Percentiles rank a stretch among this genome's conserved stretches.
Conservation (phyloP, 345 rosid genomes). For the Conringia planisiliqua region DNA sequence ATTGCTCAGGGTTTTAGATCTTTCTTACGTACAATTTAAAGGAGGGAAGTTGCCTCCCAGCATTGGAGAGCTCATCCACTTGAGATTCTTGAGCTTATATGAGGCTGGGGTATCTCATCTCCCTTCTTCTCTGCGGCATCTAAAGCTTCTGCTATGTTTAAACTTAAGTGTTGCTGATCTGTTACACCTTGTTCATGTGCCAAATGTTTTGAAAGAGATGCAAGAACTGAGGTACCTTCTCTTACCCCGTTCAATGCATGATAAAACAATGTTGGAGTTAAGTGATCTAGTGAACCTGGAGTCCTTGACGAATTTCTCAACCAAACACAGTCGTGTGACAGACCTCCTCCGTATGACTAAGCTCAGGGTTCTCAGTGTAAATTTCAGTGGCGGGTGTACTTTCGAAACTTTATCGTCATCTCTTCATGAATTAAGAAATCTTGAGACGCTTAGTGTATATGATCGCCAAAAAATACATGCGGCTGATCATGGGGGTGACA, state of each 20-base stretch:
- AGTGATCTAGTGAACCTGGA: slow-evolving; percentile 12
- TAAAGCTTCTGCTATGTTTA: slow-evolving; percentile 18
- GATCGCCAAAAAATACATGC: background rate
- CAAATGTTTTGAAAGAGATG: slow-evolving; percentile 7
- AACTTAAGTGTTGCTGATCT: slow-evolving; percentile 2
- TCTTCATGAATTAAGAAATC: background rate
- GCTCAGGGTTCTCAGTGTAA: background rate
- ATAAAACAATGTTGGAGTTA: slow-evolving; percentile 10
- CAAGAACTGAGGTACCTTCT: slow-evolving; percentile 18
- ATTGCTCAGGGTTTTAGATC: slow-evolving; percentile 25
- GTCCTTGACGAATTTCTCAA: background rate
- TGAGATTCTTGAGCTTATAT: slow-evolving; percentile 30
- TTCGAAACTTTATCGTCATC: slow-evolving; percentile 5
- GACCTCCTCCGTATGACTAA: slow-evolving; percentile 18
- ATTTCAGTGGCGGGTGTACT: background rate
- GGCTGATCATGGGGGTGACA: background rate
- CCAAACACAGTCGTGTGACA: background rate
- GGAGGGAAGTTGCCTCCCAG: slow-evolving; percentile 32
- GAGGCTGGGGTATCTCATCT: background rate
- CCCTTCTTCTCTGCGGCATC: slow-evolving; percentile 20
- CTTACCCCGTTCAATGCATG: background rate
- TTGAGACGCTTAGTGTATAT: background rate
- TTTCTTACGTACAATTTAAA: background rate
- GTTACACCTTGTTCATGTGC: slow-evolving; percentile 18
- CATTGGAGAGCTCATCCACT: slow-evolving; percentile 40